Conservation (phyloP, 2,329 filamentous ascomycete species). For the Drechslerella stenobrocha region DNA sequence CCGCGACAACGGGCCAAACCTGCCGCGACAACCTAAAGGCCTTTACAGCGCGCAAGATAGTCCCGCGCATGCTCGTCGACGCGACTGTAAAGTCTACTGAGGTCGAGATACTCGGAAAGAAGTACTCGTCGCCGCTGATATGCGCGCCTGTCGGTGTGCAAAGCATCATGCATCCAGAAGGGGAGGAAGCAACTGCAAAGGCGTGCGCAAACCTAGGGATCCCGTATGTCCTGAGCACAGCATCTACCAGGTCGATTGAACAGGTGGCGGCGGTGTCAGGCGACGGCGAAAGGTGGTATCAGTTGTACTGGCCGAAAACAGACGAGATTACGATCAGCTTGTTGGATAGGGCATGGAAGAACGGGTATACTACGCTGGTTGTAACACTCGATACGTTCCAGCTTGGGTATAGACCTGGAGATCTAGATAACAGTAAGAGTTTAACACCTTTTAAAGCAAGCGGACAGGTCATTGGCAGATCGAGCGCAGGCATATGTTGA, state of each 20-base stretch:
- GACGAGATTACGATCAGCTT: constrained; percentile 69
- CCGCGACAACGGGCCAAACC: constrained; percentile 38
- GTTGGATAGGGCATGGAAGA: constrained; percentile 64
- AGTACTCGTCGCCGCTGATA: constrained; percentile 46
- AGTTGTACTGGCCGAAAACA: constrained; percentile 73
- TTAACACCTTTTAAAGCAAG: background rate
- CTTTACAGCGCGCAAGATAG: constrained; percentile 38
- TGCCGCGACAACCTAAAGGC: constrained; percentile 39
- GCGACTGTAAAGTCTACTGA: constrained; percentile 33
- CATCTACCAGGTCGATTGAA: constrained; percentile 65
- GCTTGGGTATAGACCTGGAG: constrained; percentile 69
- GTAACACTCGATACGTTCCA: constrained; percentile 74
- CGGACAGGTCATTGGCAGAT: too few relatives aligned
- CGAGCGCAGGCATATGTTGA: too few relatives aligned
- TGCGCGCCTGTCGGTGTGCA: constrained; percentile 70
- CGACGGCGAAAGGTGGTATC: constrained; percentile 68
- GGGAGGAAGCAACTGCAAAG: constrained; percentile 67
- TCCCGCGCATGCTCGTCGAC: constrained; percentile 42
- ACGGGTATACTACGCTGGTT: constrained; percentile 68
- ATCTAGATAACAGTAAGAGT: constrained; percentile 67
- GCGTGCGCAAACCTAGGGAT: constrained; percentile 65
- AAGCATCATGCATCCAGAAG: constrained; percentile 67
- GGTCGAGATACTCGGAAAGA: constrained; percentile 41
- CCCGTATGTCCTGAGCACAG: constrained; percentile 70
- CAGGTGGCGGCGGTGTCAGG: constrained; percentile 66